Base-by-base conservation (phyloP, 1,284 basidiomycete species). In the Tetrapyrgos nigripes region DNA sequence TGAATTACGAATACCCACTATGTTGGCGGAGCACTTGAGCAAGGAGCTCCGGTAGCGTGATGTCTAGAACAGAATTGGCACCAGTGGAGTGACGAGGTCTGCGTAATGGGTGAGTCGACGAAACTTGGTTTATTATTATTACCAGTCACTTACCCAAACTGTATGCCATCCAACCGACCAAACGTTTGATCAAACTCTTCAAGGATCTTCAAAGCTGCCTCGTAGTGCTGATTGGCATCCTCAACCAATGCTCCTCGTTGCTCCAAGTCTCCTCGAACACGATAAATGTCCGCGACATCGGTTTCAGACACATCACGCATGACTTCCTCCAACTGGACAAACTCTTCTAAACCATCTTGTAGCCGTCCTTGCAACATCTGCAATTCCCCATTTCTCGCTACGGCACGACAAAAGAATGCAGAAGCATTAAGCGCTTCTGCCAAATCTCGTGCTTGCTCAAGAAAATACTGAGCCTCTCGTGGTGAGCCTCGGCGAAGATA, bases 391-490 rank as follows among this genome's bases (percentile, higher is more conserved):
- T 84, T 82, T 57, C 83, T 79, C 0, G 87, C 79, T 17, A 89
- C 72, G 0, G 91, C 89, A 6, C 89, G 83, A 21, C 87, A 84
- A 2, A 83, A 71, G 66, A 92, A 77, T 0, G 85, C 82, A 3
- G 88, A 84, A 0, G 89, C 84, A 55, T 86, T 87, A 13, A 94
- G 70, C 2, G 87, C 79, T 43, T 82, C 77, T 0, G 92, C 89
- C 3, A 96, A 76, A 21, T 88, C 83, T 11, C 83, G 77, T 0
- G 89, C 91, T 66, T 94, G 89, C 40, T 86, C 79, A 1, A 89
- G 80, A 70, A 94, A 96, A 67, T 91, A 94, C 62, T 93, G 88
- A 4, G 91, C 87, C 66, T 95, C 93, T 26, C 89, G 85, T 6
- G 87, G 84, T 1, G 93, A 93, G 0, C 95, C 95, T 4, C 92